A percentile compares a stretch with the other conserved stretches of the same genome.
Conservation (phyloP, 208 protist genomes). For the Trypanosoma theileri region DNA sequence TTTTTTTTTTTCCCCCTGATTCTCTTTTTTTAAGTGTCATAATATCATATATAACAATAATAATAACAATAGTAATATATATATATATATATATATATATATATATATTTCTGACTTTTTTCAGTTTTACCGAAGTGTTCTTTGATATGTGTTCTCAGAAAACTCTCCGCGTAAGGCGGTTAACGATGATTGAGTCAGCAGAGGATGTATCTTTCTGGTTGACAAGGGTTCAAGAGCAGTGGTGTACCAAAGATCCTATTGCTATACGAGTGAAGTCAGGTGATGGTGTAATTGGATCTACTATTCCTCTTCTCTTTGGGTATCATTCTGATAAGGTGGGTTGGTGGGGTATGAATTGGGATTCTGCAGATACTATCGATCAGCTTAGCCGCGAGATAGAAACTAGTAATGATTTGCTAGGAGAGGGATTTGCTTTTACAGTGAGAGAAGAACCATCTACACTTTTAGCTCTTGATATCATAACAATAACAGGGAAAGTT, state of each 20-base stretch:
- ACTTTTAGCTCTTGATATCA: not conserved
- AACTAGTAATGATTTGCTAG: not conserved
- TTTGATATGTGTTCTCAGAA: slow-evolving; percentile 1
- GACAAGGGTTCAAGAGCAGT: slow-evolving; percentile 38
- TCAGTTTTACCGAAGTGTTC: not conserved
- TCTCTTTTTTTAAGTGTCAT: too few species aligned
- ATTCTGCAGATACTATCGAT: not conserved
- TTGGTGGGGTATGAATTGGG: slow-evolving; percentile 43
- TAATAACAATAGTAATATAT: too few species aligned
- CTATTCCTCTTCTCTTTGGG: slow-evolving; percentile 37
- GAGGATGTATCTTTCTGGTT: slow-evolving; percentile 44
- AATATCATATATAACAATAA: too few species aligned
- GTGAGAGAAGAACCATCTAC: not conserved
- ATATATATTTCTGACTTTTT: not conserved
- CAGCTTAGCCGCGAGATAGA: not conserved
- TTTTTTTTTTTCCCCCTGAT: too few species aligned
- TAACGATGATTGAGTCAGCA: slow-evolving; percentile 48
- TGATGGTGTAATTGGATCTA: slow-evolving; percentile 42
- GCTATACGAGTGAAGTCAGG: slow-evolving; percentile 46
- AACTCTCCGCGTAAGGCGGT: slow-evolving; percentile 47
- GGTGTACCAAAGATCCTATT: slow-evolving; percentile 35
- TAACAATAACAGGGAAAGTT: slow-evolving; percentile 2
- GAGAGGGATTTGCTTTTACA: not conserved
- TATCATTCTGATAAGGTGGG: slow-evolving; percentile 10
- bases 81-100: too few species aligned